These are phyloP conservation scores for Aspergillus hiratsukae DNA, from an alignment of 2,329 filamentous ascomycete species.

Conservation along the genomic window DNA sequence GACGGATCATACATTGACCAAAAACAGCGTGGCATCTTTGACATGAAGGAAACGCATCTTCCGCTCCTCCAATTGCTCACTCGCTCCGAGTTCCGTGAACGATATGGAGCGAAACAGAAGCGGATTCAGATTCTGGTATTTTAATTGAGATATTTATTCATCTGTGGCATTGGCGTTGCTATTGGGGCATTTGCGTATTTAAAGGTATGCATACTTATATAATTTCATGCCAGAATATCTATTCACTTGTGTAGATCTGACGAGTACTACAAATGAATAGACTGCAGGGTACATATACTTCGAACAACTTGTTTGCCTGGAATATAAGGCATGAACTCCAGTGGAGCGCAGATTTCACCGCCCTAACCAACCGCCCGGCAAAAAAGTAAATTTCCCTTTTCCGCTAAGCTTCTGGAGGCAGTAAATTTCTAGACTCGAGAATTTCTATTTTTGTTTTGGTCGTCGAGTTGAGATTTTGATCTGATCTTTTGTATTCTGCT, in stretches of 20 bases:
- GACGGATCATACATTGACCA: constrained; percentile 91
- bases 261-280: not conserved
- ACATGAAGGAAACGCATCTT: constrained; percentile 89
- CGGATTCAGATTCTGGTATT: constrained; percentile 47
- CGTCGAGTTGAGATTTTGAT: not conserved
- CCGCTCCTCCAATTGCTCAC: constrained; percentile 73
- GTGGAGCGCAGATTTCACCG: constrained; percentile 18
- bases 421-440: not conserved
- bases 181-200: not conserved
- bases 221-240: not conserved
- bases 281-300: not conserved
- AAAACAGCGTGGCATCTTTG: constrained; percentile 89
- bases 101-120: constrained; percentile 57
- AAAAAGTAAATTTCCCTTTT: constrained; percentile 27
- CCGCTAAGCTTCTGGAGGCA: constrained; percentile 9
- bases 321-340: not conserved
- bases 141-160: constrained; percentile 33
- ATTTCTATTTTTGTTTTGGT: constrained; percentile 19
- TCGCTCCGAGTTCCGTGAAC: constrained; percentile 64
- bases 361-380: constrained; percentile 20
- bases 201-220: not conserved
- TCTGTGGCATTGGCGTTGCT: constrained; percentile 8
- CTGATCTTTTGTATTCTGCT: not conserved
- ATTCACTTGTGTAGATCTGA: not conserved
- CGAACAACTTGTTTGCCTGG: not conserved